phyloP scores from a whole-genome alignment of 345 rosid genomes.

The Arabidopsis suecica region DNA sequence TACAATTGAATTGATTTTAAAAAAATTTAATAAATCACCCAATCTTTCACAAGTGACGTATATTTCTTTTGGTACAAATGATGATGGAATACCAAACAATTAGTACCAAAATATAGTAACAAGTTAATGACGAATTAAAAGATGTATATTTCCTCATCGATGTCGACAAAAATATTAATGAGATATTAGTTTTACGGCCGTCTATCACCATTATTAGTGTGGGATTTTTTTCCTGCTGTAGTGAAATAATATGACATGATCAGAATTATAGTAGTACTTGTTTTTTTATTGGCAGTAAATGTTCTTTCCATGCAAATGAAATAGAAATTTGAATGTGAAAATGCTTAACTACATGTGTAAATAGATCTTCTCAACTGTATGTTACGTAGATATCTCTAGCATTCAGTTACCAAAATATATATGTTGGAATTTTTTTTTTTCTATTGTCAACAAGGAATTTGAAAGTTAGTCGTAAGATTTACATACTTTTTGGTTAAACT shows the following conservation, averaged over 20 bases:
- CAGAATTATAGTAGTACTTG: not conserved
- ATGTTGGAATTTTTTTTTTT: not conserved
- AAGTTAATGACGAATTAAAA: not conserved
- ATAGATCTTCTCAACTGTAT: not conserved
- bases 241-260: slow-evolving; percentile 20
- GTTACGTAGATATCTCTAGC: not conserved
- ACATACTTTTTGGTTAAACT: not conserved
- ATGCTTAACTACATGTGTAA: slow-evolving; percentile 6
- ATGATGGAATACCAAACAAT: slow-evolving; percentile 24
- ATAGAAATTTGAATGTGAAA: not conserved
- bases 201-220: slow-evolving; percentile 17
- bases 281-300: slow-evolving; percentile 7
- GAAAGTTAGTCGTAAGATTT: not conserved
- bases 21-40: slow-evolving; percentile 2
- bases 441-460: not conserved
- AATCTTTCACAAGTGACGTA: slow-evolving; percentile 8
- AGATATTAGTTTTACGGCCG: slow-evolving; percentile 7
- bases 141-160: not conserved
- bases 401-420: slow-evolving; percentile 2
- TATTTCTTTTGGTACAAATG: not conserved
- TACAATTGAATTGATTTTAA: not conserved
- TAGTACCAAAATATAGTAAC: slow-evolving; percentile 1
- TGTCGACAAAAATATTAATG: not conserved
- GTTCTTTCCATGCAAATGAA: slow-evolving; percentile 1
- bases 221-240: not conserved